These are phyloP conservation scores for Pterulicium gracile DNA, from an alignment of 1,284 basidiomycete genomes.

Conservation along the genomic window DNA sequence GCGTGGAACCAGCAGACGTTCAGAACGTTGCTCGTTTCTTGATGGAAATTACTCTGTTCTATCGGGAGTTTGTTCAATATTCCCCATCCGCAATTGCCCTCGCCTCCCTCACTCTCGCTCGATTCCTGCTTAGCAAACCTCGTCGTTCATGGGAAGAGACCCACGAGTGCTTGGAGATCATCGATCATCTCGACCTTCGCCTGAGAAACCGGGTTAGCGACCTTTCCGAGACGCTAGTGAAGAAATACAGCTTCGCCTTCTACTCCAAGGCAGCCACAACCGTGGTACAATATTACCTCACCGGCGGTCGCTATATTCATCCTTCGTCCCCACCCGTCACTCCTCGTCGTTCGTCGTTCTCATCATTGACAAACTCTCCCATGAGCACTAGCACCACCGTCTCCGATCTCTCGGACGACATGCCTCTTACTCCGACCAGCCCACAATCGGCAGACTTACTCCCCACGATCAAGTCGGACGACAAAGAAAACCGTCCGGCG, in stretches of 20 bases:
- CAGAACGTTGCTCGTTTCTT: constrained; percentile 94
- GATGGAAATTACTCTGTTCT: constrained; percentile 97
- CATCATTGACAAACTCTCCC: constrained; percentile 54
- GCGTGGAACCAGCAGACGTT: constrained; percentile 77
- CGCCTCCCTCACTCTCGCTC: constrained; percentile 82
- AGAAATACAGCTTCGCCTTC: constrained; percentile 95
- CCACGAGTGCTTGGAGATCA: constrained; percentile 65
- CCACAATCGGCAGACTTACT: constrained; percentile 35
- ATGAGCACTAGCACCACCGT: constrained; percentile 60
- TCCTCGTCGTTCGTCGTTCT: constrained; percentile 45
- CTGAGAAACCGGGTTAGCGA: constrained; percentile 80
- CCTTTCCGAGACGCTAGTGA: constrained; percentile 87
- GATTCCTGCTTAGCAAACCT: constrained; percentile 74
- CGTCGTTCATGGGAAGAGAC: constrained; percentile 74
- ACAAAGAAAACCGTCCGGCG: constrained; percentile 70
- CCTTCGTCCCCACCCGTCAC: constrained; percentile 54
- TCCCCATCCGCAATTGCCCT: constrained; percentile 81
- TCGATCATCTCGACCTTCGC: constrained; percentile 78
- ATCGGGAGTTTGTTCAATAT: constrained; percentile 88
- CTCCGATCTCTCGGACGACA: constrained; percentile 70
- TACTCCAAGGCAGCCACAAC: constrained; percentile 91
- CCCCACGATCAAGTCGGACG: constrained; percentile 50
- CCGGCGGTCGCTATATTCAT: constrained; percentile 58
- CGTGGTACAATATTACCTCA: constrained; percentile 86
- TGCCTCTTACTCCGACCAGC: constrained; percentile 70